phyloP scores from a whole-genome alignment of 208 protist genomes.

The Trypanosoma platydactyli region DNA sequence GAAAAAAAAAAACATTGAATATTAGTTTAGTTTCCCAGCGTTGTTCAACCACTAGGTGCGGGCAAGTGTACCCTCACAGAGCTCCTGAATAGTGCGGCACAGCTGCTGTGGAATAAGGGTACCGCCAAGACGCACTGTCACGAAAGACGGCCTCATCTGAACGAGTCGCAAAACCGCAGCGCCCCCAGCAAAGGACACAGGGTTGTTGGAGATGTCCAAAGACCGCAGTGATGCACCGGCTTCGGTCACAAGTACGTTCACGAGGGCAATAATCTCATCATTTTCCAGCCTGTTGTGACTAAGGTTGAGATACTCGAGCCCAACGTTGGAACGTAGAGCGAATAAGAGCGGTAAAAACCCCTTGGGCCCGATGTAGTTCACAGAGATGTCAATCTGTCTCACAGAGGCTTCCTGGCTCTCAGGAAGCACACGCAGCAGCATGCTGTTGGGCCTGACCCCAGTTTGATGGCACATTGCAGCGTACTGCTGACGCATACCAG shows the following conservation, averaged over 20 bases:
- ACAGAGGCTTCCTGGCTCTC: slow-evolving; percentile 21
- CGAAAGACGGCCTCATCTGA: slow-evolving; percentile 40
- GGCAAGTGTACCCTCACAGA: slow-evolving; percentile 24
- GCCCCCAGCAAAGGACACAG: slow-evolving; percentile 42
- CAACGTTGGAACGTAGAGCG: slow-evolving; percentile 34
- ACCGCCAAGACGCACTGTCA: slow-evolving; percentile 31
- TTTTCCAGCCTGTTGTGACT: slow-evolving; percentile 59
- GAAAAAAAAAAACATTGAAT: no score
- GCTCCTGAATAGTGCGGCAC: slow-evolving; percentile 24
- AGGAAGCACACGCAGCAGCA: slow-evolving; percentile 28
- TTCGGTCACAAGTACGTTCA: slow-evolving; percentile 21
- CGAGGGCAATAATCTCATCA: slow-evolving; percentile 38
- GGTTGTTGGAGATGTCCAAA: slow-evolving; percentile 58
- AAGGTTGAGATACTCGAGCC: slow-evolving; percentile 35
- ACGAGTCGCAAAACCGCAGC: slow-evolving; percentile 41
- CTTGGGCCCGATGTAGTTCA: slow-evolving; percentile 59
- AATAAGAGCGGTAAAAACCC: slow-evolving; percentile 46
- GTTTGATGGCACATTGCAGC: slow-evolving; percentile 24
- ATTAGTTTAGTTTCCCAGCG: no score
- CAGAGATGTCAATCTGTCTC: slow-evolving; percentile 44
- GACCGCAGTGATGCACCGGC: slow-evolving; percentile 25
- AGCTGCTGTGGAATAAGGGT: slow-evolving; percentile 38
- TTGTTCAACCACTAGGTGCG: not conserved
- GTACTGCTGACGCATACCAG: slow-evolving; percentile 33
- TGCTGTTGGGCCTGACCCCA: slow-evolving; percentile 35